Evolutionary conservation across 192 early-diverging fungal species (phyloP), one percentile per base, ranked within the genome.

Genomic region (Gaertneriomyces semiglobifer): DNA sequence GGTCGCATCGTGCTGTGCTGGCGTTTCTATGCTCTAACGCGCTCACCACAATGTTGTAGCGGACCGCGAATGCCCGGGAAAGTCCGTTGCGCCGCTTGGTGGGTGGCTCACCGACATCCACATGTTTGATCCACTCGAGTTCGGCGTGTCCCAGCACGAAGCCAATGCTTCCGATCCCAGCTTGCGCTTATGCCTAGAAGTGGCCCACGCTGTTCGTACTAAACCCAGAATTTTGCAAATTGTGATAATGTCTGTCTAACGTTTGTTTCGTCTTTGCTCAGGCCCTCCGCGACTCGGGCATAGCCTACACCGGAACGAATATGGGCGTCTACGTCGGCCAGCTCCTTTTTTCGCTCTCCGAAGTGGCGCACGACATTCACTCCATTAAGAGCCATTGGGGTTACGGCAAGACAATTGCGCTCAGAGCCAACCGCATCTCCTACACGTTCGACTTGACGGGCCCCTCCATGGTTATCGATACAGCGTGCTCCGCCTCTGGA

Each of bases 401-500:
- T 10, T n/a, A 39, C 25, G 66, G 65, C 42, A 61, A 59, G 41
- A 62, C 50, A 18, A 16, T 75, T 42, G 53, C 73, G 38, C 39
- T 70, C 19, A 56, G 54, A 14, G 45, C 74, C 4, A 69, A 76
- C 54, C 33, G 74, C 33, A 61, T 75, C 12, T 75, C 72, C 51
- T 75, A 53, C 42, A 50, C 44, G 19, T 75, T 75, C 50, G 68
- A 74, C 51, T 44, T 74, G 42, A 33, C 20, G 12, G 74, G 74
- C 16, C 72, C 74, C 39, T 53, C 60, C 45, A 20, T 69, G 46
- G 18, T 70, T 7, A 25, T 73, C 50, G 74, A 76, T 53, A 76
- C 65, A 69, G 74, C 74, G 7, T 76, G 74, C 57, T 76, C 74
- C 45, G 70, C 73, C 43, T 55, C 66, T 54, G 50, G 39, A 7